phyloP scores from a whole-genome alignment of 768 basidiomycete genomes.

The Chalciporus pseudorubinellus region DNA sequence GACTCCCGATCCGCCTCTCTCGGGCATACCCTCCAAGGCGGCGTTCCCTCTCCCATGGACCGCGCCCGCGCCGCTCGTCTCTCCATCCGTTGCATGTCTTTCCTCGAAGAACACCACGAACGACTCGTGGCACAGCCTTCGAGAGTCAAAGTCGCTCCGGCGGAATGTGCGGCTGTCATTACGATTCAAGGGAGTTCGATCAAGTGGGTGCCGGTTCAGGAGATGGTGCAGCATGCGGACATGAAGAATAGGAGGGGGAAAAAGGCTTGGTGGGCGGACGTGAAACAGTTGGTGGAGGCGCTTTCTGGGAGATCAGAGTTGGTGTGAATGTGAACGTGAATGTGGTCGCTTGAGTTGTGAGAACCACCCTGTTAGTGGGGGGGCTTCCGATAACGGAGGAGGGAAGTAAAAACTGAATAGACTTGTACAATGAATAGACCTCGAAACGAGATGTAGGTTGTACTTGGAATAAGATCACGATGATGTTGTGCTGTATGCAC shows the following conservation, averaged over 20 bases:
- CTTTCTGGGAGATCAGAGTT: conserved; percentile 67
- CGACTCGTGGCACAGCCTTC: conserved; percentile 47
- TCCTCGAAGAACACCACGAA: conserved; percentile 82
- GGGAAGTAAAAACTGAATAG: not conserved
- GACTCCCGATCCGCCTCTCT: conserved; percentile 95
- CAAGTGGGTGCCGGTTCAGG: conserved; percentile 79
- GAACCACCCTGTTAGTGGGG: too few species aligned
- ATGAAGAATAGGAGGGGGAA: conserved; percentile 86
- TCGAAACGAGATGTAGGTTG: not conserved
- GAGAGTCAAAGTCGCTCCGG: conserved; percentile 53
- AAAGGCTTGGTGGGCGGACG: conserved; percentile 70
- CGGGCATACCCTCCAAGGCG: conserved; percentile 96
- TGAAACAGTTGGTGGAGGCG: conserved; percentile 70
- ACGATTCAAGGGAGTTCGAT: conserved; percentile 83
- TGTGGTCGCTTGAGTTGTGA: not conserved
- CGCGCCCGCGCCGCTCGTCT: conserved; percentile 88
- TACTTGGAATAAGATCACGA: too few species aligned
- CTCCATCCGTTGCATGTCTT: conserved; percentile 89
- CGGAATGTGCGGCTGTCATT: conserved; percentile 82
- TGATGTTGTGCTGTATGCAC: too few species aligned
- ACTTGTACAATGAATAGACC: not conserved
- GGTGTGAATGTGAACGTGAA: conserved; percentile 23
- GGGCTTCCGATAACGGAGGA: too few species aligned
- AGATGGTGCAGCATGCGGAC: conserved; percentile 85
- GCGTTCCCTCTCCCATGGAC: conserved; percentile 92